Evolutionary conservation across 2,329 filamentous ascomycete species (phyloP).

Genomic region (Penicillium capsulatum): DNA sequence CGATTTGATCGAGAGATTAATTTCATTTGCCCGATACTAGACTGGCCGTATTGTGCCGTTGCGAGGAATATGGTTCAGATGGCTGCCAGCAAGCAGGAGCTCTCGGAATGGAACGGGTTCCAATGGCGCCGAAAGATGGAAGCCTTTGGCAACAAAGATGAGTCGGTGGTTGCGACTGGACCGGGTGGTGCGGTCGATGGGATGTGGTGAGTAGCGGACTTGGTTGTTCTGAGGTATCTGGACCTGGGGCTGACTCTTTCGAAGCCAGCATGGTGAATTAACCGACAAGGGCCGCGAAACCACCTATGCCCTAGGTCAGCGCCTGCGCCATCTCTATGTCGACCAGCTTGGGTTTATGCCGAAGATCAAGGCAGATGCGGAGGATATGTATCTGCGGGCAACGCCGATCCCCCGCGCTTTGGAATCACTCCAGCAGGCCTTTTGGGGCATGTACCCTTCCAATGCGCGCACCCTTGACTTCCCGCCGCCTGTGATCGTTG

Average conservation of each 20-base stretch:
- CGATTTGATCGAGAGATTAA: slow-evolving; percentile 13
- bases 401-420: slow-evolving; percentile 72
- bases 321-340: slow-evolving; percentile 68
- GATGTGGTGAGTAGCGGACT: slow-evolving; percentile 72
- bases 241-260: slow-evolving; percentile 11
- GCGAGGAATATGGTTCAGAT: slow-evolving; percentile 66
- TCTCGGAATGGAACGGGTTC: slow-evolving; percentile 54
- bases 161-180: slow-evolving; percentile 66
- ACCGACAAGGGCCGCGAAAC: slow-evolving; percentile 71
- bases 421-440: slow-evolving; percentile 71
- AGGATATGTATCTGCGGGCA: slow-evolving; percentile 67
- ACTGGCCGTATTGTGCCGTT: slow-evolving; percentile 88
- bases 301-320: slow-evolving; percentile 63
- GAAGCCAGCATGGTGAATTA: slow-evolving; percentile 58
- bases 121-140: slow-evolving; percentile 71
- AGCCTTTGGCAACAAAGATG: slow-evolving; percentile 67
- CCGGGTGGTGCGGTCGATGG: slow-evolving; percentile 67
- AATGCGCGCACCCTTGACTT: slow-evolving; percentile 50
- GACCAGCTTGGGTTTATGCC: slow-evolving; percentile 71
- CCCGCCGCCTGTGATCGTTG: slow-evolving; percentile 61
- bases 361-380: slow-evolving; percentile 49
- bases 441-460: slow-evolving; percentile 69
- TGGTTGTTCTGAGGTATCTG: too few relatives aligned
- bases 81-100: slow-evolving; percentile 52
- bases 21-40: slow-evolving; percentile 32